Conservation (phyloP, 2,329 filamentous ascomycete species). For the Calonectria ilicicola region DNA sequence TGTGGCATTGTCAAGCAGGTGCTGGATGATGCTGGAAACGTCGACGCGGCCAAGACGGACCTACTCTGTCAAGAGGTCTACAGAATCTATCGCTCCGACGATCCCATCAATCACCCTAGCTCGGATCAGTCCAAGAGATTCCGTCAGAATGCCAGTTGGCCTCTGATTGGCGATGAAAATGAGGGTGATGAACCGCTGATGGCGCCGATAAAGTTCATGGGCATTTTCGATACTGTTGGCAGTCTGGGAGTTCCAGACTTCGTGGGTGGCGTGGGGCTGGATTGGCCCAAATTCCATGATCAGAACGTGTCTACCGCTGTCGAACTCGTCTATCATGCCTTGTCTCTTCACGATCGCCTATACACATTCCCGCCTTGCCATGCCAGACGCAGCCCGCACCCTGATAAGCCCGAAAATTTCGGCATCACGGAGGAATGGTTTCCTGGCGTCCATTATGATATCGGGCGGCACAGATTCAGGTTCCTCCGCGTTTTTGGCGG, state of each 20-base stretch:
- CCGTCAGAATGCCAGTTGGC: slow-evolving; percentile 26
- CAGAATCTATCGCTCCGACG: slow-evolving; percentile 35
- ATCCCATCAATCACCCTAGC: slow-evolving; percentile 29
- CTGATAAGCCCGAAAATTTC: not conserved
- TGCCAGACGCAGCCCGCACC: slow-evolving; percentile 14
- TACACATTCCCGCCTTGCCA: slow-evolving; percentile 36
- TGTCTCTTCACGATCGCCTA: slow-evolving; percentile 36
- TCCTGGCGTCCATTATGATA: slow-evolving; percentile 40
- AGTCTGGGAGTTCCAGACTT: slow-evolving; percentile 34
- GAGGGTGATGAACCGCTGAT: not conserved
- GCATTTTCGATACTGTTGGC: slow-evolving; percentile 40
- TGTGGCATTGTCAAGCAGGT: slow-evolving; percentile 39
- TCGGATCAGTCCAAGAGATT: slow-evolving; percentile 30
- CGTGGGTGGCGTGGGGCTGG: slow-evolving; percentile 31
- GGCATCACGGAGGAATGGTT: slow-evolving; percentile 37
- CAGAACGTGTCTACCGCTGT: slow-evolving; percentile 40
- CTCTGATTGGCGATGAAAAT: slow-evolving; percentile 15
- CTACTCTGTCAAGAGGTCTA: slow-evolving; percentile 36
- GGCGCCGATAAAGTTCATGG: slow-evolving; percentile 38
- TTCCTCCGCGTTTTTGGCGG: slow-evolving; percentile 25
- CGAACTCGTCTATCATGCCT: slow-evolving; percentile 37
- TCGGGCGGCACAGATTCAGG: slow-evolving; percentile 35
- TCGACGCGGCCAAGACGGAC: not conserved
- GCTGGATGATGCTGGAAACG: not conserved
- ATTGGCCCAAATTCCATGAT: slow-evolving; percentile 42